phyloP scores from a whole-genome alignment of 2,329 filamentous ascomycete genomes.

The Periconia sp. region DNA sequence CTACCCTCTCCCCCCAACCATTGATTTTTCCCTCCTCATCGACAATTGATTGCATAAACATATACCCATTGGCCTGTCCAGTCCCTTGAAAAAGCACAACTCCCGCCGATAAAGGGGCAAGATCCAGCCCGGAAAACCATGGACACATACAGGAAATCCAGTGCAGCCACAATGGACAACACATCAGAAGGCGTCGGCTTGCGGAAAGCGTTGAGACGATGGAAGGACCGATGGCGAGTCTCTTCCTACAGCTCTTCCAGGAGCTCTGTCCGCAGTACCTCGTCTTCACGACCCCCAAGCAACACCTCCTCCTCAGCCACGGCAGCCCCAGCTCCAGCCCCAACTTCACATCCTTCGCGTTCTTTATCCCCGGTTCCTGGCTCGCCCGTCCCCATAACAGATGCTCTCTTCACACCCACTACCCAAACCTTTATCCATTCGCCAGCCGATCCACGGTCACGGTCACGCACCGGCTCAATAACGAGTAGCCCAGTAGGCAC shows the following conservation, averaged over 20 bases:
- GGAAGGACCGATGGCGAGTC: slow-evolving; percentile 11
- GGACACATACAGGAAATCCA: background rate
- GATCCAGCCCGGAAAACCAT: background rate
- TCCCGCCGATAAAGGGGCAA: background rate
- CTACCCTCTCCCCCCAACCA: background rate
- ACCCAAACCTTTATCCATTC: slow-evolving; percentile 17
- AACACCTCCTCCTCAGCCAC: slow-evolving; percentile 6
- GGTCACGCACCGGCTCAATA: slow-evolving; percentile 2
- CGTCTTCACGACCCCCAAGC: slow-evolving; percentile 7
- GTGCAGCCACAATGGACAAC: background rate
- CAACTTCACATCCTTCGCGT: slow-evolving; percentile 1
- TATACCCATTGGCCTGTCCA: no score
- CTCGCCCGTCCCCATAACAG: slow-evolving; percentile 1
- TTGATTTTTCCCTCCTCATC: background rate
- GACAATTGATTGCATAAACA: no score
- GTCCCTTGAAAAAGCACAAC: background rate
- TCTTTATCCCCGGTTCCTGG: slow-evolving; percentile 5
- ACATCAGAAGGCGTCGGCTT: slow-evolving; percentile 2
- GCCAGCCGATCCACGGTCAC: slow-evolving; percentile 14
- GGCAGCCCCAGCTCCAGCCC: background rate
- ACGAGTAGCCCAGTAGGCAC: slow-evolving; percentile 1
- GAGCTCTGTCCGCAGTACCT: background rate
- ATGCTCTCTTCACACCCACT: slow-evolving; percentile 14
- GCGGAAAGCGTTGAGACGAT: slow-evolving; percentile 8
- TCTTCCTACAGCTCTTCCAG: slow-evolving; percentile 4